Conservation (phyloP, 2,329 filamentous ascomycete species). For the Mollisiaceae sp. region DNA sequence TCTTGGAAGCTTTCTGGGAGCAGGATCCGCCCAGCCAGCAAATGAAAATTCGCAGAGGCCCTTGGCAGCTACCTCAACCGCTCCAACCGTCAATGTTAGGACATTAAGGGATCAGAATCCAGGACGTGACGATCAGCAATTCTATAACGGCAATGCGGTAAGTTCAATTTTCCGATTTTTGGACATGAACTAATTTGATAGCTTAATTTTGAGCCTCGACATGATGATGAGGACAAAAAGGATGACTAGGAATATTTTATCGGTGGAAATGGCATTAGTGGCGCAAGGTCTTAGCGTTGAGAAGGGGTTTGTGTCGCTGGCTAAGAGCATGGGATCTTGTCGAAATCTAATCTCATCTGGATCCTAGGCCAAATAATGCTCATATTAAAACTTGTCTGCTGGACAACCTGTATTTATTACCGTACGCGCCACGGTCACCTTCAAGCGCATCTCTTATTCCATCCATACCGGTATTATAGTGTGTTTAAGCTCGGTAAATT, state of each 20-base stretch:
- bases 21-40: conserved; percentile 38
- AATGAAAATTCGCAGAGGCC: conserved; percentile 1
- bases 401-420: too few relatives aligned
- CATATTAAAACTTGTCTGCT: background rate
- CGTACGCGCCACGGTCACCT: too few relatives aligned
- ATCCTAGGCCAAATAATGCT: background rate
- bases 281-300: background rate
- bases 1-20: conserved; percentile 51
- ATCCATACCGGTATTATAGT: too few relatives aligned
- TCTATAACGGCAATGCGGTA: conserved; percentile 93
- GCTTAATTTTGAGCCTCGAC: conserved; percentile 42
- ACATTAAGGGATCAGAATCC: conserved; percentile 61
- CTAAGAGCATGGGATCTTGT: background rate
- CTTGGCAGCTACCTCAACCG: conserved; percentile 40
- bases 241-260: conserved; percentile 27
- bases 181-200: conserved; percentile 23
- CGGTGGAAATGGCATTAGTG: background rate
- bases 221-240: conserved; percentile 36
- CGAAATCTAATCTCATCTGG: background rate
- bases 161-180: conserved; percentile 24
- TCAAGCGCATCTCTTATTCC: too few relatives aligned
- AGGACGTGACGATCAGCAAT: conserved; percentile 65
- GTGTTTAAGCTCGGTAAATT: too few relatives aligned
- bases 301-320: background rate
- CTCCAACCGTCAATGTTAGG: conserved; percentile 47